These are phyloP conservation scores for Eucalyptus rudis DNA, from an alignment of 345 rosid species.

Conservation along the genomic window DNA sequence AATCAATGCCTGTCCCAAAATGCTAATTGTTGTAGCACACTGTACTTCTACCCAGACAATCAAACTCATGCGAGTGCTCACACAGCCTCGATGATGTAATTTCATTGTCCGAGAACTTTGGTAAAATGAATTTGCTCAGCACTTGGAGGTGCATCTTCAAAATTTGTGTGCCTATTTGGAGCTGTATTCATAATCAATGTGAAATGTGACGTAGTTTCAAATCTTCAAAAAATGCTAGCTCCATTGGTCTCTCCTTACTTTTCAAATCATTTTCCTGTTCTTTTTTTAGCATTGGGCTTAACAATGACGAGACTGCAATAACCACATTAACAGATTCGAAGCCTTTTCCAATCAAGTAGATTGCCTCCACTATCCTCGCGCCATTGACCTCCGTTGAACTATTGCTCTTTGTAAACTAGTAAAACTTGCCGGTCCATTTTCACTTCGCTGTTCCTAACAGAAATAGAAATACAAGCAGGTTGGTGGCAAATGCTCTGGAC, in stretches of 20 bases:
- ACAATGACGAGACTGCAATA: not conserved
- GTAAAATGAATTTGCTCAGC: too few relatives aligned
- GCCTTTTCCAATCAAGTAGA: not conserved
- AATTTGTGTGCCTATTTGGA: too few relatives aligned
- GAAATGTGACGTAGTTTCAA: not conserved
- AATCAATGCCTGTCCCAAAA: not conserved
- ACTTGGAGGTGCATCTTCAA: too few relatives aligned
- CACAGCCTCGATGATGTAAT: not conserved
- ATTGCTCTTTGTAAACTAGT: not conserved
- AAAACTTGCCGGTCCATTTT: not conserved
- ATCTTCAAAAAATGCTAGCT: not conserved
- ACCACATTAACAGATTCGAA: not conserved
- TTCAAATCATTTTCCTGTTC: not conserved
- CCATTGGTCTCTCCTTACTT: not conserved
- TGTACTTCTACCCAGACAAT: not conserved
- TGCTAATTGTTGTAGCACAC: not conserved
- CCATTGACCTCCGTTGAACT: not conserved
- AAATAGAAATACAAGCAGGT: slow-evolving; percentile 17
- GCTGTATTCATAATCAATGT: not conserved
- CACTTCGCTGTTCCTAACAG: not conserved
- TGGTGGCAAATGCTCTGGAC: slow-evolving; percentile 69
- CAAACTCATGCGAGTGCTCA: not conserved
- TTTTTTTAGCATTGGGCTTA: not conserved
- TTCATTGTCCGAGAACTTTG: too few relatives aligned
- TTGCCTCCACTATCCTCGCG: not conserved